These are phyloP conservation scores for Claviceps pazoutovae DNA, from an alignment of 2,329 filamentous ascomycete genomes.

Conservation along the genomic window DNA sequence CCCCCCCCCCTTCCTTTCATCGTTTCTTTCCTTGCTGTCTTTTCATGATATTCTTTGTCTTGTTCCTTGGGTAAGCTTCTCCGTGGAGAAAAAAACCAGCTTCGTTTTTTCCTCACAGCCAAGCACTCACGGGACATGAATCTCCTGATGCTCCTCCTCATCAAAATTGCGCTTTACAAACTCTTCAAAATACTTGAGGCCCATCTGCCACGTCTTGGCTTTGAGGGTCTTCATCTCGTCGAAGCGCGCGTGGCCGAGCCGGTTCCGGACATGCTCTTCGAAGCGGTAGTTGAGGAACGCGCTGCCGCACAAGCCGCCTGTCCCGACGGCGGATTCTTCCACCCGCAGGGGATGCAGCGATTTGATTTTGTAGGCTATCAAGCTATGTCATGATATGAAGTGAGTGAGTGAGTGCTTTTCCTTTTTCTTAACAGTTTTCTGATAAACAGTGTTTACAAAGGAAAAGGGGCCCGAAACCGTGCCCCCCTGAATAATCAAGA, in stretches of 20 bases:
- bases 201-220: conserved; percentile 68
- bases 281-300: conserved; percentile 72
- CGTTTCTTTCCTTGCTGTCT: not conserved
- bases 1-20: too few species aligned
- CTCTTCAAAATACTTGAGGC: conserved; percentile 66
- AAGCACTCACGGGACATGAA: conserved; percentile 53
- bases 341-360: conserved; percentile 57
- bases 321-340: conserved; percentile 68
- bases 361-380: conserved; percentile 72
- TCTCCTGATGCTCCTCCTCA: conserved; percentile 61
- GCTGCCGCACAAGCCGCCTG: conserved; percentile 63
- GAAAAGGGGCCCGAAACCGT: too few species aligned
- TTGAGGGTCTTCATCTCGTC: conserved; percentile 67
- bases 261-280: conserved; percentile 57
- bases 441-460: too few species aligned
- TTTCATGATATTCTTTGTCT: not conserved
- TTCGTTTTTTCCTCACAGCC: too few species aligned
- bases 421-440: too few species aligned
- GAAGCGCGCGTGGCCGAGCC: conserved; percentile 54
- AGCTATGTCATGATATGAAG: conserved; percentile 18
- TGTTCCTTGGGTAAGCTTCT: too few species aligned
- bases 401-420: not conserved
- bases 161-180: conserved; percentile 78
- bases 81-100: too few species aligned
- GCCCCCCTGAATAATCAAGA: too few species aligned